Evolutionary conservation across 1,284 basidiomycete genomes (phyloP).

Genomic region (Moesziomyces parantarcticus): DNA sequence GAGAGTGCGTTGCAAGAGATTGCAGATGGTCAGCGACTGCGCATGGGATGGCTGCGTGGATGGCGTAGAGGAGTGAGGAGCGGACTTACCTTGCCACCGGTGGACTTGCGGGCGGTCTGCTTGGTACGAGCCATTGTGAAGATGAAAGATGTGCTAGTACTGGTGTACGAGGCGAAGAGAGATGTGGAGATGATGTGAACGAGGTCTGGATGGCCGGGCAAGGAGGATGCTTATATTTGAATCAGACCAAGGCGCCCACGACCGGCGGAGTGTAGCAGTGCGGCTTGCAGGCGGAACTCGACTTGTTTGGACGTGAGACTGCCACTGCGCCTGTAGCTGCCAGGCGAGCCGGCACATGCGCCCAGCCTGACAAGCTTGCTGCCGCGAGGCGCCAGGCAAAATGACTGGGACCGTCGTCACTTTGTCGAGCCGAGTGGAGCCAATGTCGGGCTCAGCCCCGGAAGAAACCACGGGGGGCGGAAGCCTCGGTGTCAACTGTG

Average conservation of each 20-base stretch:
- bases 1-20: background rate
- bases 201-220: constrained; percentile 17
- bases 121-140: constrained; percentile 69
- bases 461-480: too few species aligned
- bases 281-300: background rate
- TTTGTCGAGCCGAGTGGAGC: too few species aligned
- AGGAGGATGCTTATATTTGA: constrained; percentile 48
- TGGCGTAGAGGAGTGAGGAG: background rate
- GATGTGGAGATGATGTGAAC: constrained; percentile 24
- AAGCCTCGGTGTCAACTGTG: too few species aligned
- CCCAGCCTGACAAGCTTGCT: too few species aligned
- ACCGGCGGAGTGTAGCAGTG: constrained; percentile 10
- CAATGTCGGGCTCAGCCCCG: too few species aligned
- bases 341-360: too few species aligned
- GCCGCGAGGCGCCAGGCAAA: too few species aligned
- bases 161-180: constrained; percentile 18
- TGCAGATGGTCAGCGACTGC: constrained; percentile 16
- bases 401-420: too few species aligned
- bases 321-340: too few species aligned
- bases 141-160: constrained; percentile 26
- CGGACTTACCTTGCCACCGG: constrained; percentile 73
- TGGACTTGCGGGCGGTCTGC: constrained; percentile 87
- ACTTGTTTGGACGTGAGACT: too few species aligned
- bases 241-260: constrained; percentile 12
- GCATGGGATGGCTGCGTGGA: too few species aligned